Conservation (phyloP, 208 protist genomes). For the Strigomonas galati region DNA sequence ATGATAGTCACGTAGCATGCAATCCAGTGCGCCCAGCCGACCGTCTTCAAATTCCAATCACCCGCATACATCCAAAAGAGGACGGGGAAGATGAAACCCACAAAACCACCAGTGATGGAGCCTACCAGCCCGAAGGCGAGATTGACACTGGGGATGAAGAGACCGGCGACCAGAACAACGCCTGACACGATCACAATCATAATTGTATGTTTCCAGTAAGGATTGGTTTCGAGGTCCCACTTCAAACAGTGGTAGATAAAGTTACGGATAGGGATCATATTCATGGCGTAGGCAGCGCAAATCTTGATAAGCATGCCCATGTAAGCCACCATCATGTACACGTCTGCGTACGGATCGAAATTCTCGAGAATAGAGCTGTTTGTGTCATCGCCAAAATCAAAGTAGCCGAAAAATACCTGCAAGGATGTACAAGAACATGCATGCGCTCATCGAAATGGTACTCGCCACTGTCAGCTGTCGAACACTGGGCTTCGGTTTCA, state of each 20-base stretch:
- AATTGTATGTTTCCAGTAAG: slow-evolving; percentile 63
- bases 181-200: slow-evolving; percentile 29
- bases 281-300: slow-evolving; percentile 52
- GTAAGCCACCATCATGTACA: slow-evolving; percentile 66
- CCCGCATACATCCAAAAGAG: neutral
- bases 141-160: slow-evolving; percentile 71
- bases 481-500: slow-evolving; percentile 28
- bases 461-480: slow-evolving; percentile 38
- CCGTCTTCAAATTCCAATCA: neutral
- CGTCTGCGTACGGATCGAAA: slow-evolving; percentile 49
- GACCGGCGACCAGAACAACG: slow-evolving; percentile 34
- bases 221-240: slow-evolving; percentile 49
- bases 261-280: slow-evolving; percentile 54
- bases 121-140: slow-evolving; percentile 40
- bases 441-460: slow-evolving; percentile 45
- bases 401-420: slow-evolving; percentile 71
- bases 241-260: slow-evolving; percentile 48
- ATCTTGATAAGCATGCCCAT: slow-evolving; percentile 64
- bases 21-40: neutral
- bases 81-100: slow-evolving; percentile 2
- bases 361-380: slow-evolving; percentile 43
- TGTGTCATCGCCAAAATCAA: slow-evolving; percentile 57
- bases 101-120: neutral
- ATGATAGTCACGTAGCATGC: neutral
- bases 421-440: slow-evolving; percentile 57